Evolutionary conservation across 2,329 filamentous ascomycete genomes (phyloP).

Genomic region (Paecilomyces formosus): DNA sequence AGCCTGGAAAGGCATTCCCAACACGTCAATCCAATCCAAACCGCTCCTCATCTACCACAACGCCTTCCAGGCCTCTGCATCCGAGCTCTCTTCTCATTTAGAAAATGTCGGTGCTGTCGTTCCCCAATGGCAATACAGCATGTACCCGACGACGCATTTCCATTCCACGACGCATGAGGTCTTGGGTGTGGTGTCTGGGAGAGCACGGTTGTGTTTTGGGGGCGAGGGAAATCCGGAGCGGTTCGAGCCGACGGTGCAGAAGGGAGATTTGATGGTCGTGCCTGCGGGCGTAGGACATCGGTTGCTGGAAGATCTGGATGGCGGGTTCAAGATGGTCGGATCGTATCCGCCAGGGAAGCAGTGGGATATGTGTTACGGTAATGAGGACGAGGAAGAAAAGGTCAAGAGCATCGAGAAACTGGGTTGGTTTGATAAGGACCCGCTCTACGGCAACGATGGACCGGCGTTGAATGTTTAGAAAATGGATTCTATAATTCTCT

Average conservation of each 20-base stretch:
- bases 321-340: constrained; percentile 60
- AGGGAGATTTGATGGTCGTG: constrained; percentile 58
- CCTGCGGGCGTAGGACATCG: constrained; percentile 61
- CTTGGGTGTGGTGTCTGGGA: constrained; percentile 52
- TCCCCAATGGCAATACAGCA: constrained; percentile 62
- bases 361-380: constrained; percentile 70
- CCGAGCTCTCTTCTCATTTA: constrained; percentile 52
- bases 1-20: constrained; percentile 50
- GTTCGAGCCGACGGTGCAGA: constrained; percentile 49
- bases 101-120: constrained; percentile 45
- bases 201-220: constrained; percentile 58
- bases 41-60: constrained; percentile 61
- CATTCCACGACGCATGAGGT: constrained; percentile 63
- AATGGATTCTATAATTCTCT: neutral
- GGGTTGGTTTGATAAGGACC: constrained; percentile 54
- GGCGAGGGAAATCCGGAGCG: constrained; percentile 53
- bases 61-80: constrained; percentile 45
- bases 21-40: constrained; percentile 56
- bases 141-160: constrained; percentile 61
- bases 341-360: constrained; percentile 50
- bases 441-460: constrained; percentile 50
- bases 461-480: constrained; percentile 38
- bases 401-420: constrained; percentile 42
- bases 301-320: constrained; percentile 49
- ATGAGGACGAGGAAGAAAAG: constrained; percentile 47